Evolutionary conservation across 2,329 filamentous ascomycete genomes (phyloP).

Genomic region (Pseudonectria foliicola): DNA sequence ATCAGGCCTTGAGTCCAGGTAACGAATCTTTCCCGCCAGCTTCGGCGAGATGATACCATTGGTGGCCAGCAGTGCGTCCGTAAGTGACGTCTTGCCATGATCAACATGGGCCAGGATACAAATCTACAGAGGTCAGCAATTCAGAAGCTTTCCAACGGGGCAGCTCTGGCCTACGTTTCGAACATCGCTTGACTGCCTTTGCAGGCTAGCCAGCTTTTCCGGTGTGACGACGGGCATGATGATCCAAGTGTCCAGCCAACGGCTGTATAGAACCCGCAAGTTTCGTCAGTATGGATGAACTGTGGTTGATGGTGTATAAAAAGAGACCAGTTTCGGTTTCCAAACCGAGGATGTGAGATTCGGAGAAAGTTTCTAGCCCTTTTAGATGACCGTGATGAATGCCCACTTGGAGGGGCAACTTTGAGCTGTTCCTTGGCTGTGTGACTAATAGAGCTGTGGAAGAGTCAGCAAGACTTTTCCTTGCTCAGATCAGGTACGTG

Average conservation of each 20-base stretch:
- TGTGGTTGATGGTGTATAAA: background rate
- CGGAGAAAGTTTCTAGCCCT: background rate
- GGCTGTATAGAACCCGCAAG: background rate
- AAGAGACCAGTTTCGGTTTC: too few relatives aligned
- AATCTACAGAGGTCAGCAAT: constrained; percentile 48
- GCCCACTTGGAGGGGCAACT: background rate
- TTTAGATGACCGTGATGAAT: background rate
- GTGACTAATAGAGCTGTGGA: too few relatives aligned
- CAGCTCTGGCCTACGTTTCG: constrained; percentile 65
- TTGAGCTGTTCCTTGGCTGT: too few relatives aligned
- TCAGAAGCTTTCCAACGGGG: background rate
- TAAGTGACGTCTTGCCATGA: constrained; percentile 96
- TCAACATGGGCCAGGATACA: constrained; percentile 96
- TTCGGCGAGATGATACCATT: constrained; percentile 99
- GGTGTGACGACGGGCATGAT: constrained; percentile 87
- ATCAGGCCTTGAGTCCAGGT: constrained; percentile 91
- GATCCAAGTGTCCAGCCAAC: constrained; percentile 7
- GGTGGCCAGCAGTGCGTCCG: constrained; percentile 90
- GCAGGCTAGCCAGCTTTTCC: constrained; percentile 84
- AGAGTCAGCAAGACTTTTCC: too few relatives aligned
- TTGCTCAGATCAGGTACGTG: too few relatives aligned
- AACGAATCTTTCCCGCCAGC: constrained; percentile 93
- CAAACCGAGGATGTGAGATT: too few relatives aligned
- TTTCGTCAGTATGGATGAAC: constrained; percentile 3
- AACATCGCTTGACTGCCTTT: constrained; percentile 80